phyloP scores from a whole-genome alignment of 73 alveolate species.

The Paramecium bursaria region DNA sequence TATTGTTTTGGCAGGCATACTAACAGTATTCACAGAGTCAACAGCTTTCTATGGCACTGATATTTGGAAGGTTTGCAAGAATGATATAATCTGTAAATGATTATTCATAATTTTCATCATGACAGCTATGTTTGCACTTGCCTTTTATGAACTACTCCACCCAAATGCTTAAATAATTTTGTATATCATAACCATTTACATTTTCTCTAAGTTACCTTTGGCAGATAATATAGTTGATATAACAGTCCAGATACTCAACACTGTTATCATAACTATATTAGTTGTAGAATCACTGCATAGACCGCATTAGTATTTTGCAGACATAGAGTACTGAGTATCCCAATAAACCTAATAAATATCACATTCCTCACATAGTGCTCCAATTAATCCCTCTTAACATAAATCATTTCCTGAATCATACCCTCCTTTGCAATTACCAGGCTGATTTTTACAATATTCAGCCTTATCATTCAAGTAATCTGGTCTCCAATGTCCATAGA shows the following conservation, averaged over 20 bases:
- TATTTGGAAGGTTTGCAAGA: not conserved
- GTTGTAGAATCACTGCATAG: constrained; percentile 42
- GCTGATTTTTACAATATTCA: constrained; percentile 38
- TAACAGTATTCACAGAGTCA: constrained; percentile 50
- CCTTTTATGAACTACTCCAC: constrained; percentile 31
- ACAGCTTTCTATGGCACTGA: constrained; percentile 15
- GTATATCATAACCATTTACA: not conserved
- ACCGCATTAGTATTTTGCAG: constrained; percentile 59
- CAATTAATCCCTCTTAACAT: constrained; percentile 11
- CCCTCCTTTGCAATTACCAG: constrained; percentile 58
- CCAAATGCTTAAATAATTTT: constrained; percentile 1
- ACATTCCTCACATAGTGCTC: constrained; percentile 72
- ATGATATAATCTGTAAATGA: constrained; percentile 23
- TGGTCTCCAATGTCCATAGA: constrained; percentile 54
- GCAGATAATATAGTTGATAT: constrained; percentile 14
- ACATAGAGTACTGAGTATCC: constrained; percentile 25
- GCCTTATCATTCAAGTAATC: constrained; percentile 50
- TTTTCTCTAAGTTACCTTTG: constrained; percentile 28
- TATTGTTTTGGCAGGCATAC: constrained; percentile 58
- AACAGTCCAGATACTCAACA: constrained; percentile 33
- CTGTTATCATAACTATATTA: constrained; percentile 32
- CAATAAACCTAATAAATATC: constrained; percentile 54
- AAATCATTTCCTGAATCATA: constrained; percentile 58
- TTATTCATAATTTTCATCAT: constrained; percentile 1
- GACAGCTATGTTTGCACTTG: constrained; percentile 30